Evolutionary conservation across 192 early-diverging fungal species (phyloP), one percentile per base, ranked within the genome.

Genomic region (Dissophora globulifera): DNA sequence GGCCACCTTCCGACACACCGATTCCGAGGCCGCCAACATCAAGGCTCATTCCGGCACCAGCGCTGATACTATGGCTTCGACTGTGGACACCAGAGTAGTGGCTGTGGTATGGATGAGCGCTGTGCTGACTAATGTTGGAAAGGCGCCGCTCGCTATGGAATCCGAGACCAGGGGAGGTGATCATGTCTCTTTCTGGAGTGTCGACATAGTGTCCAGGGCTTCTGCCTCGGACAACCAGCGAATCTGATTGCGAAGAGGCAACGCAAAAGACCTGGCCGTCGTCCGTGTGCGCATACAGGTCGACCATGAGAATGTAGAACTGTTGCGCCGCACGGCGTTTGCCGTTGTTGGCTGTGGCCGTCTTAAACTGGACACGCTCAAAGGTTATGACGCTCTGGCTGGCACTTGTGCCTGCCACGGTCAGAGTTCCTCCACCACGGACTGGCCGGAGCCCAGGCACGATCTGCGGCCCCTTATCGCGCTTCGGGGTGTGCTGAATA

Each of bases 301-400:
- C 88, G 0, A 93, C 83, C 20, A 84, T 69, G 25, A 96, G 78
- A 26, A 87, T 78, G 68, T 94, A 93, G 79, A 93, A 96, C 76
- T 97, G 96, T 75, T 97, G 96, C 1, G 94, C 91, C n/a, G 92
- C 93, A 17, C 91, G 81, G 35, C 94, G 86, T 69, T 93, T 92
- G 46, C 93, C 93, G 66, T 95, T 96, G 78, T 96, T 97, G 30
- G 93, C 92, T 0, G 96, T 97, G 23, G 95, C 95, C 0, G 90
- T 87, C 69, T 96, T 96, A 86, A 97, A 97, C 83, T 97, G 96
- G 16, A 97, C 79, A 11, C 96, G 86, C 50, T 97, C 94, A 71
- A 93, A 97, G 26, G 91, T 91, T 1, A 87, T 91, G 0, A 86
- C 68, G 38, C 69, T 79, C 48, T 84, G 76, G 7, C 27, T 53